These are phyloP conservation scores for Colletotrichum chrysophilum DNA, from an alignment of 2,329 filamentous ascomycete species.

Conservation along the genomic window DNA sequence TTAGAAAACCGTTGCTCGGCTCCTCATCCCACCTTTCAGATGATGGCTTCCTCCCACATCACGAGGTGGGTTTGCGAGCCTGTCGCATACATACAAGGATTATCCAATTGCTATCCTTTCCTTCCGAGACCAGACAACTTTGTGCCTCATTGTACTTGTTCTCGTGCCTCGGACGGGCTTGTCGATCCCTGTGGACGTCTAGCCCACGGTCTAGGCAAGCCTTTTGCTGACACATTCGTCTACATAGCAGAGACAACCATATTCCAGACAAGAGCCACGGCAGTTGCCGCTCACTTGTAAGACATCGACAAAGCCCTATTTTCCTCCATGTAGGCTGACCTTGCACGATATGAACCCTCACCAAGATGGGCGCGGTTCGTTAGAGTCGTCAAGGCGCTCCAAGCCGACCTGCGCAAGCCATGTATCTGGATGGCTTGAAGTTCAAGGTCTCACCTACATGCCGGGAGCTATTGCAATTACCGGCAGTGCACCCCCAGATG, in stretches of 20 bases:
- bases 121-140: not conserved
- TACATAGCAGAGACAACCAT: not conserved
- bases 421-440: not conserved
- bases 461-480: not conserved
- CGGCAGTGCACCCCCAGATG: not conserved
- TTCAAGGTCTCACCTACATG: not conserved
- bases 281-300: not conserved
- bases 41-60: not conserved
- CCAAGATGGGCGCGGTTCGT: not conserved
- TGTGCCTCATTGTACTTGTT: too few species aligned
- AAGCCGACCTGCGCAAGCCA: not conserved
- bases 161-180: not conserved
- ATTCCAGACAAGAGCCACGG: not conserved
- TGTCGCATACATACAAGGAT: not conserved
- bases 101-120: not conserved
- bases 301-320: not conserved
- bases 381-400: not conserved
- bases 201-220: not conserved
- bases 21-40: not conserved
- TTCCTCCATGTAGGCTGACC: not conserved
- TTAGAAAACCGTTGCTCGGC: constrained; percentile 6
- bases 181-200: not conserved
- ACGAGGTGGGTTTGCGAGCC: not conserved
- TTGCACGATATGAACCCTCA: not conserved
- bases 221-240: not conserved